Base-by-base conservation (phyloP, 257 asterid species). In the Solanum etuberosum region DNA sequence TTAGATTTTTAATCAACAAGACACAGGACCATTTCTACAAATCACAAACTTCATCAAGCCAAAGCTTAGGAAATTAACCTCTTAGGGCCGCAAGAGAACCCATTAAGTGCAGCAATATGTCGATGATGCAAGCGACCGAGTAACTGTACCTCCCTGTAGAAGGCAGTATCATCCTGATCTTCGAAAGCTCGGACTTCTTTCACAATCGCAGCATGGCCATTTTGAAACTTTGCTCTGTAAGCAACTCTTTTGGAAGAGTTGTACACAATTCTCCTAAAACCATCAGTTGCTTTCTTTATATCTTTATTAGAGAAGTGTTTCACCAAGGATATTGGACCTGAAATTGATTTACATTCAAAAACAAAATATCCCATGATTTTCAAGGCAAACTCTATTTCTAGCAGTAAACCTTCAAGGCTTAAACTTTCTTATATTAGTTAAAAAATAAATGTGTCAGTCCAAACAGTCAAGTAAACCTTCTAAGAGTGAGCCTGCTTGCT, bases 261-360 rank as follows among this genome's bases (percentile, higher is more conserved):
- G 43, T 86, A 85, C 13, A 91, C 40, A 42, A 90, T 88, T 88
- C 98, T 91, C 85, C 88, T 91, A 88, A 96, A 95, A 70, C 98
- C 94, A 42, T 95, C 96, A 0, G 99, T 95, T 38, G 98, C 99
- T 92, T 90, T 96, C 95, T 95, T 96, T 92, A 96, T 89, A 70
- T 95, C 98, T 84, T 90, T 94, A 88, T 93, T 93, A 9, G 98
- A 94, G 90, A 90, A 95, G 84, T 92, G 89, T 86, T 91, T 95
- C 89, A 95, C 88, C 48, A 93, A 90, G 54, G 91, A 89, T 15
- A 93, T 89, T 20, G 91, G 84, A 86, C 95, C 98, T 93, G 87
- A 35, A 88, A 88, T 32, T 71, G 5, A 87, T 81, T 2, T 18
- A 63, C 7, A 18, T 46, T 40, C 27, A 32, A 21, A 34, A 76